Evolutionary conservation across 805 yeast genomes (phyloP), one percentile per base, ranked within the genome.

Genomic region (Teunomyces pallodes): DNA sequence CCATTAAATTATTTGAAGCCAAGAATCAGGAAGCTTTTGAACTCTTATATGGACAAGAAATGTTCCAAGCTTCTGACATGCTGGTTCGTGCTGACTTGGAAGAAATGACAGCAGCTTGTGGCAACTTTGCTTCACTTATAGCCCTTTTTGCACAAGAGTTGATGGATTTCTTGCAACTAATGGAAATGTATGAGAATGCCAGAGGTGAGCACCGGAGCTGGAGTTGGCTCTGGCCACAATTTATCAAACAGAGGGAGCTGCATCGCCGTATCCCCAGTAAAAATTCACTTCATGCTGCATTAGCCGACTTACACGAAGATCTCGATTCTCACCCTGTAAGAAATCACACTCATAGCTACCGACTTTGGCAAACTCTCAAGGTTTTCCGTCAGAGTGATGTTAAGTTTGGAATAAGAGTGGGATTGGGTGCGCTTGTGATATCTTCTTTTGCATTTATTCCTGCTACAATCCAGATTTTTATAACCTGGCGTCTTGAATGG

Each of bases 61-160:
- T 80, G 6, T 83, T 83, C 60, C 67, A 69, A 36, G 48, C 64
- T 2, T 49, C 59, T 49, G 58, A 66, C 43, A 56, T 74, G 57
- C 36, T 67, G 58, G 59, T 74, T 36, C 78, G 74, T 50, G 74
- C 84, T 1, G 85, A 83, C 50, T 86, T 84, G 55, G 95, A 87
- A 65, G 90, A 86, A 54, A 86, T 87, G 3, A 87, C 91, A 1
- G 95, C 96, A 0, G 80, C 87, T 41, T 87, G 94, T 68, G 92
- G 91, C 1, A 86, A 87, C 60, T 87, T 87, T 59, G 76, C 91
- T 1, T 79, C 83, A 31, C 72, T 86, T 20, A 61, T 89, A 33
- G 77, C 81, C 2, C 81, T 85, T 47, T 82, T 81, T 54, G 82
- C 89, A 1, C 70, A 70, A 31, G 90, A 86, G 52, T 64, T 87